Percentiles rank a stretch among this genome's conserved stretches.
These are phyloP conservation scores for Henckelia pumila DNA, from an alignment of 257 asterid species.

Conservation along the genomic window DNA sequence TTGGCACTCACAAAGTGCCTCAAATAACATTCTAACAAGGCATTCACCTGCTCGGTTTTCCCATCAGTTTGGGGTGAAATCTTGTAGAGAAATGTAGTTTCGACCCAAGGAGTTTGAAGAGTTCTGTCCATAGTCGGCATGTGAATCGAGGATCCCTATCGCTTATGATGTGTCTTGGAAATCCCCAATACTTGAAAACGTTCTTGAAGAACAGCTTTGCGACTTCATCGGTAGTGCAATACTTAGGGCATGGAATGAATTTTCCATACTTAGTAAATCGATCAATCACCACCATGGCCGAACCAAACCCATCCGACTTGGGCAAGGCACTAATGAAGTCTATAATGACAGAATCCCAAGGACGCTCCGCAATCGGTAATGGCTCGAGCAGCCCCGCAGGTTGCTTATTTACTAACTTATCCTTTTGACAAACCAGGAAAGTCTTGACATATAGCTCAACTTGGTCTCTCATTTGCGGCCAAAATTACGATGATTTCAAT, in stretches of 20 bases:
- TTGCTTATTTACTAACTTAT: background rate
- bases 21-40: background rate
- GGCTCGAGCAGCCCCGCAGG: background rate
- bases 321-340: slow-evolving; percentile 1
- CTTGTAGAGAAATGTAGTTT: background rate
- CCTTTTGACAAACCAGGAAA: background rate
- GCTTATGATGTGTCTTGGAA: background rate
- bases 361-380: background rate
- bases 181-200: background rate
- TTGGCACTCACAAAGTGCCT: slow-evolving; percentile 11
- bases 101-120: background rate
- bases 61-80: slow-evolving; percentile 3
- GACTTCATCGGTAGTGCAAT: background rate
- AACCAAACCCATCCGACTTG: background rate
- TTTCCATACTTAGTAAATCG: too few relatives aligned
- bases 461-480: background rate
- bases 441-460: background rate
- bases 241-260: too few relatives aligned
- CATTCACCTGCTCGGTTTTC: background rate
- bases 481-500: background rate
- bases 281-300: too few relatives aligned
- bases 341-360: background rate
- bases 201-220: background rate
- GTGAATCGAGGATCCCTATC: slow-evolving; percentile 8
- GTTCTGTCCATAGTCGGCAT: background rate